A percentile compares a stretch with the other conserved stretches of the same genome.
Evolutionary conservation across 495 filamentous ascomycete species (phyloP).

Genomic region (Penicillium angulare): DNA sequence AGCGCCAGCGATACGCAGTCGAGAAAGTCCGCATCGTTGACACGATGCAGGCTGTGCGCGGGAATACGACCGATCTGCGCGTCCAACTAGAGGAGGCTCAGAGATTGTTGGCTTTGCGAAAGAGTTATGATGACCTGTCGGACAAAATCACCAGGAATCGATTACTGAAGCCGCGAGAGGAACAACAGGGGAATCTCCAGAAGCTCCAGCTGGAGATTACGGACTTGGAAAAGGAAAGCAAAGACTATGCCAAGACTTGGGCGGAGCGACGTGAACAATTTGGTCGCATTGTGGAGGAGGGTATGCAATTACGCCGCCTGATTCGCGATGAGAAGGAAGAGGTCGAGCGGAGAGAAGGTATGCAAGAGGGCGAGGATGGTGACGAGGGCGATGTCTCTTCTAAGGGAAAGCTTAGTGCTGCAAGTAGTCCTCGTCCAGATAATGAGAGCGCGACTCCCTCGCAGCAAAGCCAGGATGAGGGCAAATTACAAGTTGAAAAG

Average conservation of each 20-base stretch:
- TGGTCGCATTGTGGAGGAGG: constrained; percentile 85
- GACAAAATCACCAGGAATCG: constrained; percentile 85
- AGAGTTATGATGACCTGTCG: constrained; percentile 79
- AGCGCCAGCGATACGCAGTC: constrained; percentile 80
- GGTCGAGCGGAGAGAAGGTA: constrained; percentile 70
- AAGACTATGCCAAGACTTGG: constrained; percentile 82
- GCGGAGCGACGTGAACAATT: constrained; percentile 84
- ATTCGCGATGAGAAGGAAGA: constrained; percentile 98
- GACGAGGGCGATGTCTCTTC: constrained; percentile 63
- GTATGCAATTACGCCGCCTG: constrained; percentile 75
- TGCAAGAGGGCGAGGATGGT: constrained; percentile 70
- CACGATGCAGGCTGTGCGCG: constrained; percentile 72
- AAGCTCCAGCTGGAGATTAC: constrained; percentile 85
- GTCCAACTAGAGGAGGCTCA: constrained; percentile 73
- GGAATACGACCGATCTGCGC: constrained; percentile 70
- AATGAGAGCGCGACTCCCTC: constrained; percentile 48
- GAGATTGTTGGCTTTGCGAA: constrained; percentile 69
- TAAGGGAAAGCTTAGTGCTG: constrained; percentile 51
- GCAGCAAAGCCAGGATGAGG: constrained; percentile 45
- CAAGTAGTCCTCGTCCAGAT: constrained; percentile 67
- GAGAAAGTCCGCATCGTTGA: constrained; percentile 74
- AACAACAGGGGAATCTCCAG: constrained; percentile 72
- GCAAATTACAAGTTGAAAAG: constrained; percentile 43
- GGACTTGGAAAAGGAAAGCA: constrained; percentile 80
- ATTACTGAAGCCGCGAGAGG: constrained; percentile 74